Base-by-base conservation (phyloP, 2,329 filamentous ascomycete genomes). In the Sarocladiaceae sp. region DNA sequence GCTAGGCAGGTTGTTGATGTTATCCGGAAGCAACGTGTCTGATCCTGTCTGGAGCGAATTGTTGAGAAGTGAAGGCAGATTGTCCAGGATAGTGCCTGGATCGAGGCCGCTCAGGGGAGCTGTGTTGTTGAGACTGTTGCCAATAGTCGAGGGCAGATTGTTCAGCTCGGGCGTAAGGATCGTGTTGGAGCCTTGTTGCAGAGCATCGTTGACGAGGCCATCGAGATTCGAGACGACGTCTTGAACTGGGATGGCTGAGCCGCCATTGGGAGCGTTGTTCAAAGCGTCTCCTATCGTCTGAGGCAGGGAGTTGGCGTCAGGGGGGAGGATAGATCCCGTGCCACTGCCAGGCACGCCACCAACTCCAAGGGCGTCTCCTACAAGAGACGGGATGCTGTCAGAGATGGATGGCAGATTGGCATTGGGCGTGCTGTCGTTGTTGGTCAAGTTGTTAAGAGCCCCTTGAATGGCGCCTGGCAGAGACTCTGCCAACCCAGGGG, bases 151-250 rank as follows among this genome's bases (percentile, higher is more conserved):
- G 6, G 40, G 40, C 15, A 43, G 18, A 15, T 43, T 33, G 13
- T 43, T 43, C 6, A 43, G 40, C 26, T 32, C 40, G 5, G 40
- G 40, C 10, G 16, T 33, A 7, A 43, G 27, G 20, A 43, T 43
- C 6, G 26, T 33, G 3, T 3, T 13, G 12, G 40, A 32, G 4
- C 40, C 40, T n/a, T 43, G 26, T 12, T 33, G 16, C 3, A 43
- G 19, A n/a, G 40, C 26, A 21, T 11, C 40, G 15, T 43, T 43
- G 6, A 43, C 19, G 10, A 43, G 40, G 23, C 21, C 29, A 9
- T 12, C 19, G 12, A 43, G 26, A 18, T 29, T 43, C 3, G 16
- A 3, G 4, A 43, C 40, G 15, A 43, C 23, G 19, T 43, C 40
- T 3, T 9, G 29, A 18, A 33, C 15, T 13, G 40, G 29, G 10